Evolutionary conservation across 441 rosid genomes (phyloP), one percentile per base, ranked within the genome.

Genomic region (Manihot esculenta): DNA sequence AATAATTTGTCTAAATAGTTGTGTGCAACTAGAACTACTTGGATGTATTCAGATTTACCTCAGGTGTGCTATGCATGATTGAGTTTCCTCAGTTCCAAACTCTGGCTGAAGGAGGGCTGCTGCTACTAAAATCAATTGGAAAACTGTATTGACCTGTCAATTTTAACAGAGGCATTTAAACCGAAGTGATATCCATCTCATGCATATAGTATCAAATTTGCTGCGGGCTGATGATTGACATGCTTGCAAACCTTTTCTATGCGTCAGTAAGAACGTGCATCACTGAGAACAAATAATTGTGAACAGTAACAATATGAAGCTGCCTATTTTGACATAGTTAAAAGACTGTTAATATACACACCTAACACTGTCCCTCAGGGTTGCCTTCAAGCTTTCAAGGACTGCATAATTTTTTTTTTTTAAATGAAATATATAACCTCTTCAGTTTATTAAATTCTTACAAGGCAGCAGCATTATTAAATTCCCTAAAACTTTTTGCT

Each of bases 81-180:
- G 91, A 27, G 96, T 90, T 66, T 87, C 93, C 50, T 59, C 55
- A 18, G 81, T 87, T 76, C 97, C 98, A 66, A 84, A 87, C 64
- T 90, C 94, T 3, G 96, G 96, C 69, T 94, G 98, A 62, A 92
- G 88, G 33, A 92, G 81, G 33, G 98, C 97, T 2, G 84, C 91
- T 20, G 97, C 94, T 41, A 94, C 97, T 74, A 94, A 83, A 64
- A 81, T 81, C 81, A 94, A 73, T 73, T 92, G 97, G 86, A 94
- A 80, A 75, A 94, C 97, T 12, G 99, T 94, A 80, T 94, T 94
- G 33, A 94, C 94, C 99, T 90, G 87, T 62, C 12, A 68, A 74
- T 44, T 8, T 30, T 21, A 30, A 30, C 33, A 30, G 33, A 30
- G 33, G 33, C 4, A 45, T n/a, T 56, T 7, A 15, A 15, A n/a